These are phyloP conservation scores for Cucumis hystrix DNA, from an alignment of 306 rosid genomes.

Conservation along the genomic window DNA sequence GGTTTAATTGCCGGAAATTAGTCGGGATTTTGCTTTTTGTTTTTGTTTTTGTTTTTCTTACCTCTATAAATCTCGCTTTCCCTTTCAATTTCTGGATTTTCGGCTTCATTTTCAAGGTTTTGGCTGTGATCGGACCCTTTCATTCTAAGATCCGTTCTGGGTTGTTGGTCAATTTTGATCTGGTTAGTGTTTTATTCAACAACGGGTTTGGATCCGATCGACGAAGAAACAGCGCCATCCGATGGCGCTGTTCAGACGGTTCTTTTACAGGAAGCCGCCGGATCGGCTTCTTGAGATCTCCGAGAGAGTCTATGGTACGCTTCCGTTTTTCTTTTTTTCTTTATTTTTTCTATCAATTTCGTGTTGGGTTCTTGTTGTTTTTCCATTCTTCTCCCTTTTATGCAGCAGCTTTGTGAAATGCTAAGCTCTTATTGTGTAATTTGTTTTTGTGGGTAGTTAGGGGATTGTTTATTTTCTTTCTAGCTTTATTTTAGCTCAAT, in stretches of 20 bases:
- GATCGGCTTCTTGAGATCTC: slow-evolving; percentile 99
- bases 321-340: background rate
- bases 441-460: background rate
- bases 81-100: slow-evolving; percentile 1
- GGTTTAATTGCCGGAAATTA: background rate
- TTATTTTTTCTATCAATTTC: background rate
- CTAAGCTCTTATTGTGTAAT: background rate
- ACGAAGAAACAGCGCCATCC: slow-evolving; percentile 95
- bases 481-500: background rate
- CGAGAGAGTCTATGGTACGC: slow-evolving; percentile 83
- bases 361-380: background rate
- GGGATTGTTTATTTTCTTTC: background rate
- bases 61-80: background rate
- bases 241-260: slow-evolving; percentile 99
- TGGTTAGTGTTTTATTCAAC: slow-evolving; percentile 20
- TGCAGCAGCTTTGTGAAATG: background rate
- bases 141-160: slow-evolving; percentile 31
- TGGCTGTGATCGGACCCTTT: slow-evolving; percentile 18
- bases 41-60: background rate
- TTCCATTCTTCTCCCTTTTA: background rate
- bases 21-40: background rate
- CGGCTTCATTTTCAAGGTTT: background rate
- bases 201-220: slow-evolving; percentile 87
- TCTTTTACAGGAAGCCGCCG: slow-evolving; percentile 97
- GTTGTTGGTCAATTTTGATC: background rate